A percentile compares a stretch with the other conserved stretches of the same genome.
Evolutionary conservation across 1,139 yeast species (phyloP).

Genomic region (Citeromyces siamensis): DNA sequence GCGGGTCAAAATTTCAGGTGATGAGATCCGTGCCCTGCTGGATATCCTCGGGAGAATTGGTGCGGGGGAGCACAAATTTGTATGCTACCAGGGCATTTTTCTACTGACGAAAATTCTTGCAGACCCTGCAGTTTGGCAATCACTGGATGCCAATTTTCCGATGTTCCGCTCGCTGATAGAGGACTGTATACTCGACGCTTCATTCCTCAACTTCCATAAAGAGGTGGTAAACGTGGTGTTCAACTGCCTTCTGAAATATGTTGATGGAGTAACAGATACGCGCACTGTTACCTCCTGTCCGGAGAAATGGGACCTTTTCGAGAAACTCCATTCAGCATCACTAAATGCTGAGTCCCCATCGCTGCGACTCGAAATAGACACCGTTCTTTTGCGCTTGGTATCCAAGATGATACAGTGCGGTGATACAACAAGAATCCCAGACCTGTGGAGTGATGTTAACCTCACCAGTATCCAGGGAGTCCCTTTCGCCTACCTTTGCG

Average conservation of each 20-base stretch:
- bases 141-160: background rate
- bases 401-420: background rate
- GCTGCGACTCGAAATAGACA: background rate
- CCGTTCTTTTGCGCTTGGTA: background rate
- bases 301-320: background rate
- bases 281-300: background rate
- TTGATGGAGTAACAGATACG: background rate
- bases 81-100: background rate
- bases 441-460: background rate
- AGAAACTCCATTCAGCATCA: background rate
- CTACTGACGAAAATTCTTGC: background rate
- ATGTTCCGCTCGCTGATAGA: background rate
- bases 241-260: slow-evolving; percentile 1
- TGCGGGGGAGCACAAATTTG: background rate
- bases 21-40: background rate
- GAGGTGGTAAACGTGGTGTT: background rate
- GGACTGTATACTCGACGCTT: background rate
- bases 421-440: background rate
- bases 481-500: background rate
- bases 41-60: background rate
- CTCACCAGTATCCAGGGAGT: background rate
- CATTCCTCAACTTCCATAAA: background rate
- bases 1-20: background rate
- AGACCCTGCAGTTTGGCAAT: background rate
- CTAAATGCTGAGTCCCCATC: background rate